Evolutionary conservation across 805 yeast genomes (phyloP).

Genomic region (Barnettozyma wickerhamii): DNA sequence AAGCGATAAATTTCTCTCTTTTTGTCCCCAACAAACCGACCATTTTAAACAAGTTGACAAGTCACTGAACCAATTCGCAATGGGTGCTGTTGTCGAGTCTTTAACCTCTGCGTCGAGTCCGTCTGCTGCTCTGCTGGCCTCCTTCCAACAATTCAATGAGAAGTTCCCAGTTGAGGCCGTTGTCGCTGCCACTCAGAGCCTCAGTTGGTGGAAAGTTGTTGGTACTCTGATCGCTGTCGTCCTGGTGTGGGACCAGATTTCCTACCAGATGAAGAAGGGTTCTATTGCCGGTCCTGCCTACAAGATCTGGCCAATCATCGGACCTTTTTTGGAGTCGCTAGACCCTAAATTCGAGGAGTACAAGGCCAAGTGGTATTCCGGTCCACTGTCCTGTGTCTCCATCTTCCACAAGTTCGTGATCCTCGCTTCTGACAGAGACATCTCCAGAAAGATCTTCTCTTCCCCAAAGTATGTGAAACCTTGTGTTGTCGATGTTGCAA

Average conservation of each 20-base stretch:
- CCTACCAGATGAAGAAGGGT: constrained; percentile 79
- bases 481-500: constrained; percentile 96
- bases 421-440: constrained; percentile 82
- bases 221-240: constrained; percentile 43
- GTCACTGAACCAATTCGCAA: constrained; percentile 1
- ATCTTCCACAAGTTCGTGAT: constrained; percentile 98
- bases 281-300: constrained; percentile 83
- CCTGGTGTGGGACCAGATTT: constrained; percentile 68
- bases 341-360: constrained; percentile 96
- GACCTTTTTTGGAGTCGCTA: constrained; percentile 90
- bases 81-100: constrained; percentile 22
- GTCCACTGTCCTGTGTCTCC: constrained; percentile 93
- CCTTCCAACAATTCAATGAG: constrained; percentile 3
- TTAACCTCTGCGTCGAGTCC: constrained; percentile 15
- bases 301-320: constrained; percentile 92
- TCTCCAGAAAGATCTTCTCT: constrained; percentile 80
- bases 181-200: constrained; percentile 17
- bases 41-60: not conserved
- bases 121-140: constrained; percentile 9
- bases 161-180: constrained; percentile 8
- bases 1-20: too few relatives aligned
- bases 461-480: constrained; percentile 91
- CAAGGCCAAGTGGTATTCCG: constrained; percentile 89
- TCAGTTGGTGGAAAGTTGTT: constrained; percentile 53
- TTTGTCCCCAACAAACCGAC: not conserved